Evolutionary conservation across 2,329 filamentous ascomycete genomes (phyloP), one percentile per base, ranked within the genome.

Genomic region (Aspergillus bombycis): DNA sequence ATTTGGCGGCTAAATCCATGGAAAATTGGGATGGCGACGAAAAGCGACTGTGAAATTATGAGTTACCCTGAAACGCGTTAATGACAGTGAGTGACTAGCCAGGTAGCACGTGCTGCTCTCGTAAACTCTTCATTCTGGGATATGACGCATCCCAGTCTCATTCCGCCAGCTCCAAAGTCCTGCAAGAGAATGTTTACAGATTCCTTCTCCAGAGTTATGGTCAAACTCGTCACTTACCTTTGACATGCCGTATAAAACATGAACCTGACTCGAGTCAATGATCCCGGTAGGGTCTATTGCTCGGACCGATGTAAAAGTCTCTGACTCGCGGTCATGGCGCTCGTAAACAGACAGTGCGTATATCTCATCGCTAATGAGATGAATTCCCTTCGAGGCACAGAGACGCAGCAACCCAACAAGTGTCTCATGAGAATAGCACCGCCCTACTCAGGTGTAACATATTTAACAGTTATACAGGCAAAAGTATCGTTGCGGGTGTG

Each of bases 351-450:
- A 45, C 16, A 45, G 19, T 21, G 16, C 41, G n/a, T 45, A 45
- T 45, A 45, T 45, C n/a, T 45, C n/a, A 10, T 45, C 43, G n/a
- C 43, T 45, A n/a, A 45, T 45, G 21, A 45, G n/a, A 45, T 23
- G 43, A 8, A 45, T 45, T n/a, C n/a, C n/a, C 43, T 45, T 45
- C 1, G 43, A n/a, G 9, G 43, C 43, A n/a, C 43, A 45, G 19
- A 4, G 43, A 10, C 9, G 9, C n/a, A n/a, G 43, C 43, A 45
- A n/a, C n/a, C 19, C n/a, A 28, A 28, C 5, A 28, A 45, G 43
- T 16, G 43, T 21, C 9, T 45, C n/a, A 21, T n/a, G 43, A 46
- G 45, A 23, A 11, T 46, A 26, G 21, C 21, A 46, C 26, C 12
- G 21, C 9, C 45, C 21, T 46, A 21, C 12, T 12, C 45, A 46